Base-by-base conservation (phyloP, 345 rosid species). In the Eucalyptus erythrocorys region DNA sequence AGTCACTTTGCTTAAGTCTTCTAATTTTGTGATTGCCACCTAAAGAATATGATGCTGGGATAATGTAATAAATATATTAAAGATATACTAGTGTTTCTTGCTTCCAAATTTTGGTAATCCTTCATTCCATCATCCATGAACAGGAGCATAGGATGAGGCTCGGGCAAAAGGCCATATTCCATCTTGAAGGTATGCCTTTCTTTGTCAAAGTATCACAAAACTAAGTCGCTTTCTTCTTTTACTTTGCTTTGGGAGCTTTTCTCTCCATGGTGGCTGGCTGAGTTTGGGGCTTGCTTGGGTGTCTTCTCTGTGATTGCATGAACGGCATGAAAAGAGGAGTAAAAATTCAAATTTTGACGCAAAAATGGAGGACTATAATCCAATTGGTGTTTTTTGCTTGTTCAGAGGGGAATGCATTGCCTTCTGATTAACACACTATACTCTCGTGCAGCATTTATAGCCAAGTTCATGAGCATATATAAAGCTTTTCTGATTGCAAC, bases 401-500 rank as follows among this genome's bases (percentile, higher is more conserved):
- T 48, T 59, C 50, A 27, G 64, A 85, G 42, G 80, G 13, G 19
- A 68, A 34, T 10, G 2, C 40, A 68, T 32, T 68, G 80, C 80
- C 80, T 68, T 68, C 43, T 68, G 42, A 40, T 32, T 34, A 34
- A 34, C 24, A 9, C 43, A 17, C 43, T 68, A 42, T 68, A 68
- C 71, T 59, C 30, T 42, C 34, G 4, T 90, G 89, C 97, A 96
- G 99, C 99, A 79, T 97, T 97, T 91, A 94, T 96, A 87, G 98
- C 99, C 87, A 97, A 97, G 94, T 97, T 97, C 92, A 95, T 97
- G 99, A 97, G 99, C 93, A 91, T 96, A 85, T 97, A 97, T 53
- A 97, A 96, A 89, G 95, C 93, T 71, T 97, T 97, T 89, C 98
- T 97, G 79, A 96, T 97, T 64, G 92, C 96, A 86, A 91, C 98